A percentile compares a stretch with the other conserved stretches of the same genome.
These are phyloP conservation scores for Bacterosira constricta DNA, from an alignment of 108 stramenopile species.

Conservation along the genomic window DNA sequence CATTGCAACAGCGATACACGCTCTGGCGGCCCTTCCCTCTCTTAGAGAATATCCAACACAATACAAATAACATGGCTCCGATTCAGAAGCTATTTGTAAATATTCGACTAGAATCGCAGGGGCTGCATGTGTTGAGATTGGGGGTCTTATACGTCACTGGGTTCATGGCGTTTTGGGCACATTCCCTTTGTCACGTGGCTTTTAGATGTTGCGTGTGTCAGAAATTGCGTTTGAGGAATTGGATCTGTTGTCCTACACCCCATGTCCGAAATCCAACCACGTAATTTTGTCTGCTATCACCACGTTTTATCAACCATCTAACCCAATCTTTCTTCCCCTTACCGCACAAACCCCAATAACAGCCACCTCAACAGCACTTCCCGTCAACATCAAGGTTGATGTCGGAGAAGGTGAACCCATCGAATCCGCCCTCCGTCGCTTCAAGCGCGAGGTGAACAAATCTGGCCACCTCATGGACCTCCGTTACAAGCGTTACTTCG, in stretches of 20 bases:
- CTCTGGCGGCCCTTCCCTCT: no score
- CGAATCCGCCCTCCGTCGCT: constrained; percentile 86
- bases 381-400: constrained; percentile 65
- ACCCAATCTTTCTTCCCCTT: not conserved
- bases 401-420: constrained; percentile 90
- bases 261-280: no score
- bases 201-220: not conserved
- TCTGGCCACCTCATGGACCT: constrained; percentile 91
- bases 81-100: no score
- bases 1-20: no score
- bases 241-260: no score
- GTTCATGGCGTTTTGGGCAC: no score
- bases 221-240: not conserved
- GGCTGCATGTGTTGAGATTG: no score
- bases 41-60: no score
- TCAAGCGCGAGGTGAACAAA: constrained; percentile 92
- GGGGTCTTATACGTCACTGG: no score
- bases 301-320: not conserved
- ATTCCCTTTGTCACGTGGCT: not conserved
- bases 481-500: constrained; percentile 86
- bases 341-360: not conserved
- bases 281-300: not conserved
- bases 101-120: no score
- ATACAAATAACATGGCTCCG: no score
- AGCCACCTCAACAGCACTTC: constrained; percentile 51